These are phyloP conservation scores for Ophiostoma pallidulum DNA, from an alignment of 2,329 filamentous ascomycete genomes.

Conservation along the genomic window DNA sequence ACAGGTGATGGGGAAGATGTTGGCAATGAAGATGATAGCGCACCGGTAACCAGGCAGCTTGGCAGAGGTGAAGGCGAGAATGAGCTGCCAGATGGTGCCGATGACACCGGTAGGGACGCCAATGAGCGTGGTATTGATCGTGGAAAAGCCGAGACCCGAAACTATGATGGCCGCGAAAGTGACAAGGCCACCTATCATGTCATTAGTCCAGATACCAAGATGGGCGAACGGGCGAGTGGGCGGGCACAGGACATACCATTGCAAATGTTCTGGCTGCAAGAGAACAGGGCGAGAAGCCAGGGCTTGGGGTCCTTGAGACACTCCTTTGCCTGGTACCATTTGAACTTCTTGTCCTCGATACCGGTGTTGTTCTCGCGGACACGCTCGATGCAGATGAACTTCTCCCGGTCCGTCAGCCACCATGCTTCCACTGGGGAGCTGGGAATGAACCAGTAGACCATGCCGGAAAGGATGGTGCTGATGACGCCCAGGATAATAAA, in stretches of 20 bases:
- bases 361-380: conserved; percentile 9
- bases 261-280: conserved; percentile 15
- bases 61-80: background rate
- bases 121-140: conserved; percentile 23
- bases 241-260: conserved; percentile 6
- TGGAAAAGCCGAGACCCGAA: conserved; percentile 16
- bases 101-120: conserved; percentile 29
- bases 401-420: conserved; percentile 29
- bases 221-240: background rate
- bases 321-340: conserved; percentile 36
- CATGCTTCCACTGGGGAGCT: conserved; percentile 39
- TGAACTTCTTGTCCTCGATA: conserved; percentile 34
- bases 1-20: conserved; percentile 6
- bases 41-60: conserved; percentile 1
- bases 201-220: background rate
- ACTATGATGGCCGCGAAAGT: conserved; percentile 17
- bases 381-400: conserved; percentile 22
- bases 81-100: conserved; percentile 15
- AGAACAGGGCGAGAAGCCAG: conserved; percentile 17
- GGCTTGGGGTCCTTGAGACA: conserved; percentile 35
- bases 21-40: background rate
- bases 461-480: conserved; percentile 21
- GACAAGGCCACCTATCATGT: conserved; percentile 12
- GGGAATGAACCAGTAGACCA: conserved; percentile 18
- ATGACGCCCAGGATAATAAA: conserved; percentile 24